Percentiles rank a stretch among this genome's conserved stretches.
Conservation (phyloP, 148 eudicot species). For the Talinum fruticosum region DNA sequence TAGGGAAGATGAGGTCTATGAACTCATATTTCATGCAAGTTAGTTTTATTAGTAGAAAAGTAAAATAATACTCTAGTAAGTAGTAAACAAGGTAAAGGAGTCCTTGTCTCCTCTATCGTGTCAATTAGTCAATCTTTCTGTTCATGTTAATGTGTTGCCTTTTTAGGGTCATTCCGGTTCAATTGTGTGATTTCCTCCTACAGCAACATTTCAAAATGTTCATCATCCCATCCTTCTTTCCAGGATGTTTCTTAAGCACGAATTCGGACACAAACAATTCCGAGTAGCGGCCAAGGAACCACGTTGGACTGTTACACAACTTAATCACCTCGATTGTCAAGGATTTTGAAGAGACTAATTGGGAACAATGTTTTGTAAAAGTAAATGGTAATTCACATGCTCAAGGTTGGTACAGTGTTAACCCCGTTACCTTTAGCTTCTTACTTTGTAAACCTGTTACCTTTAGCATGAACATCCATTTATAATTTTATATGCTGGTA, state of each 20-base stretch:
- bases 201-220: not conserved
- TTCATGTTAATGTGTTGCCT: not conserved
- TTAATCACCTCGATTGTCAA: not conserved
- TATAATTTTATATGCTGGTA: too few relatives aligned
- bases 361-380: not conserved
- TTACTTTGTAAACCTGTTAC: not conserved
- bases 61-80: not conserved
- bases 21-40: not conserved
- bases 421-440: not conserved
- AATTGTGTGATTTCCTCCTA: not conserved
- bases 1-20: not conserved
- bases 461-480: not conserved
- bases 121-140: not conserved
- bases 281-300: not conserved
- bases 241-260: not conserved
- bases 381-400: not conserved
- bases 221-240: not conserved
- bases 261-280: too few relatives aligned
- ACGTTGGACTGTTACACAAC: not conserved
- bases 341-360: not conserved
- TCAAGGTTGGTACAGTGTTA: not conserved
- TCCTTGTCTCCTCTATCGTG: not conserved
- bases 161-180: not conserved
- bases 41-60: not conserved
- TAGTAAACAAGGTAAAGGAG: not conserved